Evolutionary conservation across 495 filamentous ascomycete species (phyloP), one percentile per base, ranked within the genome.

Genomic region (Aspergillus asperescens): DNA sequence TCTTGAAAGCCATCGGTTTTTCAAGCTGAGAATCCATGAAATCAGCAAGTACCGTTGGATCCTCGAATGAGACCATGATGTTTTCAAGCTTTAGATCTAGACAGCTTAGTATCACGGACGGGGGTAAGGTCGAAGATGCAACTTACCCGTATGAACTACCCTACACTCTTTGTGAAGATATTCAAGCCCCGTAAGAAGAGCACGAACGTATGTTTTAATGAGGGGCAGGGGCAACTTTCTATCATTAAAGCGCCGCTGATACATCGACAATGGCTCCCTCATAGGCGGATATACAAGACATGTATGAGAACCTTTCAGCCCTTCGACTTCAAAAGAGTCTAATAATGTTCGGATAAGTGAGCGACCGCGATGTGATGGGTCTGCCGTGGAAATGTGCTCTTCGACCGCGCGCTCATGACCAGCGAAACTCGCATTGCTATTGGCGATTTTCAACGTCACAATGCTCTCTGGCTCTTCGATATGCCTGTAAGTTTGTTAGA

Each of bases 91-190:
- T 71, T 12, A 71, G 44, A 41, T 50, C 48, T 41, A 20, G 2
- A 20, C 22, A n/a, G 4, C 16, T 27, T 29, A 4, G 20, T 28
- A 29, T n/a, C n/a, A n/a, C n/a, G n/a, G n/a, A n/a, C n/a, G n/a
- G n/a, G n/a, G n/a, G n/a, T n/a, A n/a, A n/a, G n/a, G 18, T 7
- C 7, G 6, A 16, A 55, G 23, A 56, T 60, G 29, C 49, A 28
- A 59, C 50, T 60, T 60, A 67, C 67, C 60, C 31, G 58, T 68
- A 60, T 71, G 48, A 57, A 74, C 61, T 64, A 61, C 49, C 62
- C 60, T 66, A 57, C 61, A 74, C 38, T 65, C 57, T 55, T 61
- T 64, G 31, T 77, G 69, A 7, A 77, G 62, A 62, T 75, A 77
- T 46, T 77, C 65, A 55, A 75, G 66, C 31, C 67, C 72, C 9